Percentiles rank a stretch among this genome's conserved stretches.
phyloP scores from a whole-genome alignment of 257 asterid genomes.

The Henckelia pumila region DNA sequence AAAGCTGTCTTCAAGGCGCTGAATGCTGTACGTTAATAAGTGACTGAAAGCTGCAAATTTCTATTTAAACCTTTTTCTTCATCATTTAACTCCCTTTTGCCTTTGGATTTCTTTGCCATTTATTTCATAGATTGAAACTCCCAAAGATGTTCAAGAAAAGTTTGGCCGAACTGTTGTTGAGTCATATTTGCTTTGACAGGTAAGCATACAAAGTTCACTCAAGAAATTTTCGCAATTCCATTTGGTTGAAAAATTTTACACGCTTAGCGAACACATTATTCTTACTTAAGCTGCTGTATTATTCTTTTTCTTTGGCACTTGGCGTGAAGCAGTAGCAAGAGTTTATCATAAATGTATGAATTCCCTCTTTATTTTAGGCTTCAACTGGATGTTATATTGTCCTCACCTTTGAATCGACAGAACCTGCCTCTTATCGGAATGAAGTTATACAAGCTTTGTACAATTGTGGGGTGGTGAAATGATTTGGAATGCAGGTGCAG shows the following conservation, averaged over 20 bases:
- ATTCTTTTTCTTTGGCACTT: background rate
- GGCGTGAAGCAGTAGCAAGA: background rate
- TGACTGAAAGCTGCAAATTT: conserved; percentile 10
- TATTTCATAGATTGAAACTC: conserved; percentile 69
- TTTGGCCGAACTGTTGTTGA: conserved; percentile 90
- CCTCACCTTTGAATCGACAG: background rate
- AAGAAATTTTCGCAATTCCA: background rate
- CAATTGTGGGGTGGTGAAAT: background rate
- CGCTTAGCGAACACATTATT: background rate
- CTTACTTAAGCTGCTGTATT: background rate
- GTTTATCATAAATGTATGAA: background rate
- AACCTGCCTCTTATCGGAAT: background rate
- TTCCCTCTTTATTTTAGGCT: background rate
- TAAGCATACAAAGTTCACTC: conserved; percentile 1
- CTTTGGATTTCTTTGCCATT: conserved; percentile 17
- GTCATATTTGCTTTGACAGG: conserved; percentile 59
- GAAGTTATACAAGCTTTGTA: too few species aligned
- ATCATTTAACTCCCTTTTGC: conserved; percentile 1
- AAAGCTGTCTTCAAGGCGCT: conserved; percentile 92
- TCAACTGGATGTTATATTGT: background rate
- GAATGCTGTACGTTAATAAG: conserved; percentile 59
- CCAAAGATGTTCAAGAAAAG: conserved; percentile 84
- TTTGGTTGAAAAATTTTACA: background rate
- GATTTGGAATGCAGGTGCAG: background rate
- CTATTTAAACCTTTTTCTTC: conserved; percentile 4